Percentiles rank a stretch among this genome's conserved stretches.
Conservation (phyloP, 2,329 filamentous ascomycete genomes). For the Raffaelea arxii region DNA sequence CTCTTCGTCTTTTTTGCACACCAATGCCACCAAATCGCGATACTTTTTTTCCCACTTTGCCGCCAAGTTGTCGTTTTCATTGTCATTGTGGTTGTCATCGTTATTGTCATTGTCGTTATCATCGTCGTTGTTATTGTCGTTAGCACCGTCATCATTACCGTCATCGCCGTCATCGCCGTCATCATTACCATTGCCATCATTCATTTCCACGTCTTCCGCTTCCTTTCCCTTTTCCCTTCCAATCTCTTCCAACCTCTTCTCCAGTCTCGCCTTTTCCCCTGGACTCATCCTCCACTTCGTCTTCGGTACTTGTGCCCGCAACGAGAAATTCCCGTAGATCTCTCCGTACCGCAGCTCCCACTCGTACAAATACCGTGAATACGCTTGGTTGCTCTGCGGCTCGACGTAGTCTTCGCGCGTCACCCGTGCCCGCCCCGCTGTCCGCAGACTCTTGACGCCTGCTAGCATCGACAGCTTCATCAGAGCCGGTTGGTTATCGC, state of each 20-base stretch:
- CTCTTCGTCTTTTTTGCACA: slow-evolving; percentile 49
- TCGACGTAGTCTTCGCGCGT: slow-evolving; percentile 26
- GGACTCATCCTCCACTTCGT: slow-evolving; percentile 26
- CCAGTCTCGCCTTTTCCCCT: slow-evolving; percentile 6
- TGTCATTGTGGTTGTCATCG: background rate
- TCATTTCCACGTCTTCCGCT: background rate
- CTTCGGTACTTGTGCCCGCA: slow-evolving; percentile 37
- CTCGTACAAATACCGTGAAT: slow-evolving; percentile 37
- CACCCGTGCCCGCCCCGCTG: slow-evolving; percentile 28
- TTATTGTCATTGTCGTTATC: background rate
- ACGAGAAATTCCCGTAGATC: slow-evolving; percentile 41
- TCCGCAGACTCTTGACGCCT: slow-evolving; percentile 42
- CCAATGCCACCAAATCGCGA: slow-evolving; percentile 45
- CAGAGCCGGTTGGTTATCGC: slow-evolving; percentile 44
- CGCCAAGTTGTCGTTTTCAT: slow-evolving; percentile 16
- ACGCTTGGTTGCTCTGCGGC: slow-evolving; percentile 13
- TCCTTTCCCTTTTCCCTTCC: background rate
- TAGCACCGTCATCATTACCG: background rate
- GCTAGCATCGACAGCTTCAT: slow-evolving; percentile 49
- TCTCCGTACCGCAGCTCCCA: slow-evolving; percentile 49
- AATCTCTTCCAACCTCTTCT: slow-evolving; percentile 2
- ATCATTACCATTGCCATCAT: background rate
- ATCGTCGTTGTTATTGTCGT: background rate
- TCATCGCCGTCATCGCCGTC: background rate
- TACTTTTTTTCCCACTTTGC: slow-evolving; percentile 44